phyloP scores from a whole-genome alignment of 257 asterid species.

The Solanum infundibuliforme region DNA sequence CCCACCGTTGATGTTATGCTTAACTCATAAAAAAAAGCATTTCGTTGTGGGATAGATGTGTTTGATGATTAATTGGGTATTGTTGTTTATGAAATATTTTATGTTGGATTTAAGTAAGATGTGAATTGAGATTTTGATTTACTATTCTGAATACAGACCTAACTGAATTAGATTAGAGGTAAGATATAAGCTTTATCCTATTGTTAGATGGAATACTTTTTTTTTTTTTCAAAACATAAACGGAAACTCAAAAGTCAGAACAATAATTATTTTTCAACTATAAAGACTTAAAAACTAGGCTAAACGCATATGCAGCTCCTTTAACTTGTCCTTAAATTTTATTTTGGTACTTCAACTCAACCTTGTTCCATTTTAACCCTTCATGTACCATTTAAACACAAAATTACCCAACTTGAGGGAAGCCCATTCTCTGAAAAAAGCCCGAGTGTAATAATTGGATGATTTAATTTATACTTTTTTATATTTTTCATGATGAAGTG shows the following conservation, averaged over 20 bases:
- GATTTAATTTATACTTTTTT: not conserved
- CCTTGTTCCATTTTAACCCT: too few relatives aligned
- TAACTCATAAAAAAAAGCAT: not conserved
- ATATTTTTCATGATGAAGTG: not conserved
- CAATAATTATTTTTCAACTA: not conserved
- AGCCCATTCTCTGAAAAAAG: not conserved
- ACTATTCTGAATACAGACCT: too few relatives aligned
- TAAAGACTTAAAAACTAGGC: not conserved
- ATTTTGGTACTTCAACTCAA: too few relatives aligned
- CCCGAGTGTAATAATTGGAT: not conserved
- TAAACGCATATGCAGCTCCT: too few relatives aligned
- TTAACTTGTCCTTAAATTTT: too few relatives aligned
- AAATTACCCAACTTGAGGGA: not conserved
- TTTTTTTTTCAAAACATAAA: not conserved
- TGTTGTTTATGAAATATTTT: not conserved
- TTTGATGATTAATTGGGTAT: not conserved
- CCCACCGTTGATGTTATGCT: constrained; percentile 18
- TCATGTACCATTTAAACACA: too few relatives aligned
- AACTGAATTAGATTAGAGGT: not conserved
- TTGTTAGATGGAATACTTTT: not conserved
- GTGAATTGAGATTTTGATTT: not conserved
- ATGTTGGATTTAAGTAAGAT: not conserved
- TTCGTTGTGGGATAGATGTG: not conserved
- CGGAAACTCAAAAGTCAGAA: not conserved
- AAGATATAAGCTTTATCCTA: not conserved